Base-by-base conservation (phyloP, 495 filamentous ascomycete species). In the Penicillium canescens region DNA sequence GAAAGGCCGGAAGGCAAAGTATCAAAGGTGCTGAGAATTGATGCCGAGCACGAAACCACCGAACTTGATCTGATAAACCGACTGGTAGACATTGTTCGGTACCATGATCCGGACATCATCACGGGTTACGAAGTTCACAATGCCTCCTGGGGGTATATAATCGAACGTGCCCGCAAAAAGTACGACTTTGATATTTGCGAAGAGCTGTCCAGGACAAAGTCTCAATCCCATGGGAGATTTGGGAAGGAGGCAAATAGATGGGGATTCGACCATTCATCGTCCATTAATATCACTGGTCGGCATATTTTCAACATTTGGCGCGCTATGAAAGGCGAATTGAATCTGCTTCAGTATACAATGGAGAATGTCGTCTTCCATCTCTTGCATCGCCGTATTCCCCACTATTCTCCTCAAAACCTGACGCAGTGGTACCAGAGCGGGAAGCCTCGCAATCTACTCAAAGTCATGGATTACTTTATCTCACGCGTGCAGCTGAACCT, bases 281-380 rank as follows among this genome's bases (percentile, higher is more conserved):
- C 88, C 2, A 88, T 98, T 58, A 82, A 82, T 28, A 79, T 98
- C 12, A 97, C 92, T 1, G 94, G 94, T 4, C 84, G 94, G 55
- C 94, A 98, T 63, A 88, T 94, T 76, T 91, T 98, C 70, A 98
- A 98, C 57, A 89, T 98, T 44, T 98, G 95, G 94, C 83, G 94
- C 47, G 92, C 93, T 0, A 97, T 98, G 92, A 83, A 87, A 45
- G 82, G 88, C 51, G 94, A 98, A 72, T 68, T 98, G 28, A 95
- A 89, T 56, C 72, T 98, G 40, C 75, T 96, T 41, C 91, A 96
- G 61, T 98, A 98, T 63, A 94, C 88, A 0, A 91, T 96, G 86
- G 94, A 98, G 69, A 98, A 97, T 63, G 90, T 98, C 31, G 92
- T 85, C 0, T 97, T 94, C 70, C 95, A 98, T 74, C 71, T 97